A percentile compares a stretch with the other conserved stretches of the same genome.
These are phyloP conservation scores for Mucor sp. DNA, from an alignment of 371 early-diverging fungal species.

Conservation along the genomic window DNA sequence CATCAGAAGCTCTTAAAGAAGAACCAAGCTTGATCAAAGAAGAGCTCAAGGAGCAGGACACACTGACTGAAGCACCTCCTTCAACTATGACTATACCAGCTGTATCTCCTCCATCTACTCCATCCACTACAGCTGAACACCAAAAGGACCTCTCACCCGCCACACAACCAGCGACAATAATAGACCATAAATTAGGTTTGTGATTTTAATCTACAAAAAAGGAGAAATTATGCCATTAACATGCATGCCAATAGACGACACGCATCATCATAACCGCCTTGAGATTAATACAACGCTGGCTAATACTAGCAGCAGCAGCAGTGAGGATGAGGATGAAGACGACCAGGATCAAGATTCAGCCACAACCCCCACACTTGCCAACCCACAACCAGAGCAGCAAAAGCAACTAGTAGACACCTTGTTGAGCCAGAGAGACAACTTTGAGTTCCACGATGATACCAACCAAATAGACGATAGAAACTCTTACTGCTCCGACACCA, in stretches of 20 bases:
- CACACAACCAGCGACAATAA: not conserved
- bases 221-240: not conserved
- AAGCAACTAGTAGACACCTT: not conserved
- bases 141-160: not conserved
- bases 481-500: constrained; percentile 15
- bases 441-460: constrained; percentile 15
- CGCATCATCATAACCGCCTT: not conserved
- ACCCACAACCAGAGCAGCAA: constrained; percentile 4
- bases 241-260: not conserved
- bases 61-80: not conserved
- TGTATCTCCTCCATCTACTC: not conserved
- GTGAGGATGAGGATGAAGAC: not conserved
- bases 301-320: not conserved
- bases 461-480: not conserved
- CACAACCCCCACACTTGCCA: constrained; percentile 16
- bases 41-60: not conserved
- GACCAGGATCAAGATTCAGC: constrained; percentile 16
- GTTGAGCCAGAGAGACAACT: constrained; percentile 1
- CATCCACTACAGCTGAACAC: not conserved
- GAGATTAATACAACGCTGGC: not conserved
- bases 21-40: not conserved
- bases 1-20: not conserved
- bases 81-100: not conserved
- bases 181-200: not conserved
- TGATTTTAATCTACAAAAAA: not conserved